Conservation (phyloP, 257 asterid genomes). For the Asclepias syriaca region DNA sequence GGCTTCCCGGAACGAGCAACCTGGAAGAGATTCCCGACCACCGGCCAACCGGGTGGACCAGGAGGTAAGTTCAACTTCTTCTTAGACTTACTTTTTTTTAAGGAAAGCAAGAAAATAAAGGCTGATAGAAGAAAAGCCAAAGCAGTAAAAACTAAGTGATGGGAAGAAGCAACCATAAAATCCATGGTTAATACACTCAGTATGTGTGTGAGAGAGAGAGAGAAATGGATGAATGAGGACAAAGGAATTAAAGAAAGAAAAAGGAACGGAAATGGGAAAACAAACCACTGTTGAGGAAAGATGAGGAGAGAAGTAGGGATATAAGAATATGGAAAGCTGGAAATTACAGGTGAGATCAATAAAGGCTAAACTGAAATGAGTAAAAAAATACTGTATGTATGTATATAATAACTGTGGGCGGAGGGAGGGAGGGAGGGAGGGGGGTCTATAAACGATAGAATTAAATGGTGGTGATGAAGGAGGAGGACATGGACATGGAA, state of each 20-base stretch:
- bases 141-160: slow-evolving; percentile 56
- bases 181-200: slow-evolving; percentile 29
- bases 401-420: slow-evolving; percentile 2
- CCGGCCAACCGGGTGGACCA: slow-evolving; percentile 87
- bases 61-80: slow-evolving; percentile 66
- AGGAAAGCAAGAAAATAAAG: slow-evolving; percentile 40
- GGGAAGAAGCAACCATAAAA: slow-evolving; percentile 41
- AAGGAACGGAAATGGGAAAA: background rate
- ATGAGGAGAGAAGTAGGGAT: slow-evolving; percentile 1
- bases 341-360: slow-evolving; percentile 25
- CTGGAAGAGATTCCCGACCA: slow-evolving; percentile 86
- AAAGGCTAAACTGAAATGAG: background rate
- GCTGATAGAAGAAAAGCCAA: slow-evolving; percentile 39
- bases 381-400: too few relatives aligned
- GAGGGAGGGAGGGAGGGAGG: too few relatives aligned
- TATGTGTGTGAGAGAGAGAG: too few relatives aligned
- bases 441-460: background rate
- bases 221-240: background rate
- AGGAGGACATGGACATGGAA: too few relatives aligned
- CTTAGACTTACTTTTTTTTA: slow-evolving; percentile 35
- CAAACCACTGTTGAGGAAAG: background rate
- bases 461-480: too few relatives aligned
- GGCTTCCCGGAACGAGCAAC: slow-evolving; percentile 79
- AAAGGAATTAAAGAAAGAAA: background rate
- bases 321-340: slow-evolving; percentile 18